phyloP scores from a whole-genome alignment of 1,284 basidiomycete species.

The Fomes fomentarius region DNA sequence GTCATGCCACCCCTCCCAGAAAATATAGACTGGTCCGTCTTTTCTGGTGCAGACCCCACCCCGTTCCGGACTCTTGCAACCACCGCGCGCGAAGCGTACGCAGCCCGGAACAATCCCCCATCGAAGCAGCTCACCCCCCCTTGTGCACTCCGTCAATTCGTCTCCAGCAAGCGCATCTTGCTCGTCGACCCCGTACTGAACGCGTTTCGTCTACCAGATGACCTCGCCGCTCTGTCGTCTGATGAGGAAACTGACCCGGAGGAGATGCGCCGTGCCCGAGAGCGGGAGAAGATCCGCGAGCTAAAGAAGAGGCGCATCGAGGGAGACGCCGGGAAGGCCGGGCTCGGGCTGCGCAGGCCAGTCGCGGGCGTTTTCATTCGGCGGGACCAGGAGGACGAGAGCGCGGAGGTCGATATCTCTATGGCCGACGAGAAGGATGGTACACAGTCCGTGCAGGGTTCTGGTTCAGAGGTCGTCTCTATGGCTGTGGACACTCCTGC shows the following conservation, averaged over 20 bases:
- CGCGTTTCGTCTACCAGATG: slow-evolving; percentile 35
- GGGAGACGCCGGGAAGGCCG: slow-evolving; percentile 27
- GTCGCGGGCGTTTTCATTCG: slow-evolving; percentile 51
- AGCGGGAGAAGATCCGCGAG: slow-evolving; percentile 56
- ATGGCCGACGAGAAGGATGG: slow-evolving; percentile 18
- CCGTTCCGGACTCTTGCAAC: slow-evolving; percentile 50
- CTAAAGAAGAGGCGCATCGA: slow-evolving; percentile 56
- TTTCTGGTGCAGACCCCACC: slow-evolving; percentile 45
- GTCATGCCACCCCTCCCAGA: slow-evolving; percentile 42
- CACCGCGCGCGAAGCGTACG: slow-evolving; percentile 38
- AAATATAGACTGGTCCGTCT: slow-evolving; percentile 56
- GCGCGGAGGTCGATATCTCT: slow-evolving; percentile 57
- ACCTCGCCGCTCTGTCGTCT: slow-evolving; percentile 34
- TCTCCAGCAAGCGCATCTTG: slow-evolving; percentile 51
- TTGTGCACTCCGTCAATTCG: slow-evolving; percentile 64
- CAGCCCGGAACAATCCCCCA: slow-evolving; percentile 41
- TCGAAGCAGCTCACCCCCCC: slow-evolving; percentile 47
- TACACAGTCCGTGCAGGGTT: not conserved
- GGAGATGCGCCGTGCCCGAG: slow-evolving; percentile 44
- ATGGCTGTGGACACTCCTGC: slow-evolving; percentile 29
- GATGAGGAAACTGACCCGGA: slow-evolving; percentile 46
- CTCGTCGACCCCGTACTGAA: slow-evolving; percentile 66
- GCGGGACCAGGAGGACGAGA: slow-evolving; percentile 61
- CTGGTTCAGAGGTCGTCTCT: slow-evolving; percentile 3
- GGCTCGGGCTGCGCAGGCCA: slow-evolving; percentile 28